These are phyloP conservation scores for Ceriops tagal DNA, from an alignment of 345 rosid genomes.

Conservation along the genomic window DNA sequence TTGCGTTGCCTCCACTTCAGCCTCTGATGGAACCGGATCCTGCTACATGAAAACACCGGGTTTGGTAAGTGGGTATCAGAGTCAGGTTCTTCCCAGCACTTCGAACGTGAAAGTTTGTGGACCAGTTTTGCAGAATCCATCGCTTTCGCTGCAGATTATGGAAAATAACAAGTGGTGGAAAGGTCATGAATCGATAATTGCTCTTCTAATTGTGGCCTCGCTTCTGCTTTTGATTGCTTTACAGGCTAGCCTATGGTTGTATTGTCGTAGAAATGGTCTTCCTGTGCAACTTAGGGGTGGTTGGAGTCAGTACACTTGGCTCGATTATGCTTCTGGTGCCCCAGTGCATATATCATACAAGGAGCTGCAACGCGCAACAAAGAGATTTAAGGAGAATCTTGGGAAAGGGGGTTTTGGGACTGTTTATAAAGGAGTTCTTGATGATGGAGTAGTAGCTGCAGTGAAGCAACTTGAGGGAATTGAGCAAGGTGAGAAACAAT, in stretches of 20 bases:
- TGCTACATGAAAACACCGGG: slow-evolving; percentile 53
- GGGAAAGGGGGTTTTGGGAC: slow-evolving; percentile 18
- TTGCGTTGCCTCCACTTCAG: slow-evolving; percentile 49
- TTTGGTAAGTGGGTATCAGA: slow-evolving; percentile 52
- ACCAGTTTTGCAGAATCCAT: slow-evolving; percentile 38
- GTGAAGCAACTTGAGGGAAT: slow-evolving; percentile 21
- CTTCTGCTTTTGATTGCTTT: slow-evolving; percentile 35
- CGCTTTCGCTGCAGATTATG: slow-evolving; percentile 3
- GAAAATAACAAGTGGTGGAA: slow-evolving; percentile 23
- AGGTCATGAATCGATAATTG: slow-evolving; percentile 35
- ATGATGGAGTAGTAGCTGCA: slow-evolving; percentile 8
- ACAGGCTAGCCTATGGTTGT: slow-evolving; percentile 49
- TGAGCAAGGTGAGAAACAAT: slow-evolving; percentile 24
- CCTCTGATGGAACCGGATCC: slow-evolving; percentile 55
- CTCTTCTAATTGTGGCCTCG: slow-evolving; percentile 28
- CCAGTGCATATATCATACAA: slow-evolving; percentile 17
- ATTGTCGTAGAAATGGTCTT: slow-evolving; percentile 37
- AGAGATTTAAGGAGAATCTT: slow-evolving; percentile 21
- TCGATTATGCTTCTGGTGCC: slow-evolving; percentile 62
- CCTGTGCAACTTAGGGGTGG: slow-evolving; percentile 29
- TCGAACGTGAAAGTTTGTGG: slow-evolving; percentile 58
- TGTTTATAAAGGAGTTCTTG: slow-evolving; percentile 15
- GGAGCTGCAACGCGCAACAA: slow-evolving; percentile 12
- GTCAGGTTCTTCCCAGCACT: slow-evolving; percentile 43
- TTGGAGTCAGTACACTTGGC: slow-evolving; percentile 44